These are phyloP conservation scores for Setomelanomma holmii DNA, from an alignment of 2,329 filamentous ascomycete species.

Conservation along the genomic window DNA sequence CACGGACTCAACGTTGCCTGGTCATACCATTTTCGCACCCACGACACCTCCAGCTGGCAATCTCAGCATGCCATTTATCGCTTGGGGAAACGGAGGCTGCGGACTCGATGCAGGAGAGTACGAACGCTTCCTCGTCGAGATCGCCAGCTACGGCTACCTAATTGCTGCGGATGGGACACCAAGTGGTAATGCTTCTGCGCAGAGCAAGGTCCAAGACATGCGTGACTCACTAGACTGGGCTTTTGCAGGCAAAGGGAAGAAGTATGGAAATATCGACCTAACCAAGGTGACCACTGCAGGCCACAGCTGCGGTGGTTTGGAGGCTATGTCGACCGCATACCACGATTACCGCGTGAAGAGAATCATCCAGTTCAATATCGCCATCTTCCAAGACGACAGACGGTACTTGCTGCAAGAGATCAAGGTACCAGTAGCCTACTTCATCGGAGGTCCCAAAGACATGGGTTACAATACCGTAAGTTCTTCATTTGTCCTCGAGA, in stretches of 20 bases:
- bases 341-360: slow-evolving; percentile 25
- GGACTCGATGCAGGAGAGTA: slow-evolving; percentile 18
- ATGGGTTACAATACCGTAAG: slow-evolving; percentile 26
- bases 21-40: slow-evolving; percentile 26
- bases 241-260: slow-evolving; percentile 21
- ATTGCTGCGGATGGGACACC: slow-evolving; percentile 28
- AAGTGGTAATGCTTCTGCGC: slow-evolving; percentile 4
- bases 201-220: slow-evolving; percentile 31
- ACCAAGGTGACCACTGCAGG: slow-evolving; percentile 25
- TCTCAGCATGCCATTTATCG: slow-evolving; percentile 24
- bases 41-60: slow-evolving; percentile 20
- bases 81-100: slow-evolving; percentile 29
- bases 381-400: slow-evolving; percentile 25
- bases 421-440: slow-evolving; percentile 24
- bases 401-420: slow-evolving; percentile 27
- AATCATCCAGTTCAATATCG: slow-evolving; percentile 29
- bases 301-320: slow-evolving; percentile 25
- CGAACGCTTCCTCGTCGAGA: slow-evolving; percentile 24
- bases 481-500: not conserved
- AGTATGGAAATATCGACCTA: slow-evolving; percentile 28
- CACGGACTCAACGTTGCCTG: slow-evolving; percentile 21
- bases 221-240: slow-evolving; percentile 27
- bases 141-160: slow-evolving; percentile 27
- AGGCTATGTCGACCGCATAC: slow-evolving; percentile 26
- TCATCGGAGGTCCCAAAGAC: slow-evolving; percentile 26